Evolutionary conservation across 805 yeast species (phyloP), one percentile per base, ranked within the genome.

Genomic region (Lipomyces chichibuensis): DNA sequence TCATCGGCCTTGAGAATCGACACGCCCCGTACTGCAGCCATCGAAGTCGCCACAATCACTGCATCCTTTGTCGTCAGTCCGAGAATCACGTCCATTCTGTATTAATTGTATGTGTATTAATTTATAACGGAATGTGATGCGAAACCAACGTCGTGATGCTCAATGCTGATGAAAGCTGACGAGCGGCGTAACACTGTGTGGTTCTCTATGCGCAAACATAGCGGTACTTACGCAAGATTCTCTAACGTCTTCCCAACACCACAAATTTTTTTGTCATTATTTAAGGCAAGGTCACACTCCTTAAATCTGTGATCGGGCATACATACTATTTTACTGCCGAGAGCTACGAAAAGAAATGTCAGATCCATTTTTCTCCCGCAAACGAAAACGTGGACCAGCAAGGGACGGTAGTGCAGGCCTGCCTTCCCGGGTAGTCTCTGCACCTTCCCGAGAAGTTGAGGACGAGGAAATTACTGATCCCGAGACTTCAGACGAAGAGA

Each of bases 41-140:
- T 91, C 11, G 98, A 92, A n/a, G 98, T 91, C 75, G 97, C 97
- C 65, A 94, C 80, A 68, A 95, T 84, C 57, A 94, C 96, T 69
- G 87, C 84, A 75, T 92, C 96, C 74, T 86, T 81, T 43, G 92
- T 89, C 75, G 85, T 88, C 74, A 94, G 88, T 65, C 98, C 98
- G 74, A 94, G 82, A 64, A 94, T 82, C 74, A 94, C 88, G 82
- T 94, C 99, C 98, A 95, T 95, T 23, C 23, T 43, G 49, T 43
- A 37, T 17, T 43, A 17, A 17, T n/a, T n/a, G 23, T 52, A 11
- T 27, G 27, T 59, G 60, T 25, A 13, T 57, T 37, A 27, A 29
- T 29, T 11, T 43, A n/a, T 43, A 8, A 43, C 49, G 49, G 9
- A 43, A 43, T n/a, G 23, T 23, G 49, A n/a, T 2, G 49, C 8